Base-by-base conservation (phyloP, 441 rosid species). In the Oxalis stricta region DNA sequence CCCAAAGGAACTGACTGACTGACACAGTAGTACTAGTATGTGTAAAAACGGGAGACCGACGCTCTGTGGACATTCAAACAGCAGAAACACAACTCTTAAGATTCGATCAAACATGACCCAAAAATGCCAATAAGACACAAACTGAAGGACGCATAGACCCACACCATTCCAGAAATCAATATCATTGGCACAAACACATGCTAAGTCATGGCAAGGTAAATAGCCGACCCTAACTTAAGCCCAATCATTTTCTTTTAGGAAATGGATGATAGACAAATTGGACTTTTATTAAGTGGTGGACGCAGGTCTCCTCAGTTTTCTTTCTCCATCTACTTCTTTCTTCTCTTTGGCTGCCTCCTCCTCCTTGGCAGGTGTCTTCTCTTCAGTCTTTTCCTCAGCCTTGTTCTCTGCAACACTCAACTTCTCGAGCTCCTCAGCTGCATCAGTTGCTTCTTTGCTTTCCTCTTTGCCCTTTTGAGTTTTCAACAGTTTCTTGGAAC, bases 341-440 rank as follows among this genome's bases (percentile, higher is more conserved):
- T 55, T 55, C 37, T 40, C 61, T 48, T 69, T 36, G 26, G 67
- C 23, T 34, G 32, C 60, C n/a, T n/a, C n/a, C n/a, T n/a, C n/a
- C n/a, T n/a, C n/a, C n/a, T n/a, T n/a, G 50, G 29, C 56, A 12
- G 64, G 58, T 54, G 38, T 56, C 50, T 47, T 74, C 33, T 69
- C 68, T 20, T 12, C 63, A 9, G 58, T 49, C 50, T 63, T 71
- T 41, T 64, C 80, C 43, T 64, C 72, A 0, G 59, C 40, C 54
- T 75, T 60, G 46, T 77, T 67, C 41, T 80, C 94, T 56, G 74
- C 82, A 28, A 83, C 82, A 22, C 70, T 74, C 65, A 86, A 57
- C 59, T 72, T 74, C 67, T 74, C 82, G 20, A 87, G 77, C 40
- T 66, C 78, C 28, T 65, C 81, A 38, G 82, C 89, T 9, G 92